These are phyloP conservation scores for Jacaranda mimosifolia DNA, from an alignment of 257 asterid genomes.

Conservation along the genomic window DNA sequence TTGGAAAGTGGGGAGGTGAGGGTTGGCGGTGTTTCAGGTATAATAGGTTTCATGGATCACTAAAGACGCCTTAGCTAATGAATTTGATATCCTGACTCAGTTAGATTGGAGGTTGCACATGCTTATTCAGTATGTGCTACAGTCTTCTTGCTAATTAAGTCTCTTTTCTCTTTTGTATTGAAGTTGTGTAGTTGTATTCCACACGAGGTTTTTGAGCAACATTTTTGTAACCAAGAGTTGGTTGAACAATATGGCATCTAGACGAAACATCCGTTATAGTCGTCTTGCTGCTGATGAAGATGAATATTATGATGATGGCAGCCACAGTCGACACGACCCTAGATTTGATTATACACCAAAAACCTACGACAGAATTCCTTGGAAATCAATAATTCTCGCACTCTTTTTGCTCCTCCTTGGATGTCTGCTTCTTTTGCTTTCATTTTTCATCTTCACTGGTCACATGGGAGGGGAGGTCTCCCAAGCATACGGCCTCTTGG, in stretches of 20 bases:
- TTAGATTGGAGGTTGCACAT: not conserved
- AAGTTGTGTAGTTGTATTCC: conserved; percentile 25
- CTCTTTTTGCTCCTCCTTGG: conserved; percentile 85
- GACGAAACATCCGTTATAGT: conserved; percentile 67
- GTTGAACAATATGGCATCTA: conserved; percentile 64
- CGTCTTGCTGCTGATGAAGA: conserved; percentile 76
- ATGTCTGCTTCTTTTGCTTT: conserved; percentile 75
- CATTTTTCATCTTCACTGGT: conserved; percentile 82
- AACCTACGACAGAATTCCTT: conserved; percentile 69
- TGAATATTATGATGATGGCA: conserved; percentile 51
- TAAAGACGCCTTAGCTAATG: not conserved
- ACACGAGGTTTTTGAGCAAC: conserved; percentile 24
- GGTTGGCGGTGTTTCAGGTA: not conserved
- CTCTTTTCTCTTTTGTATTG: conserved; percentile 14
- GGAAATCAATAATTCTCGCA: conserved; percentile 92
- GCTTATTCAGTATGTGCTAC: conserved; percentile 7
- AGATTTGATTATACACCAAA: conserved; percentile 85
- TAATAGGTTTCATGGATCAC: not conserved
- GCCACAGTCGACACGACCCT: conserved; percentile 55
- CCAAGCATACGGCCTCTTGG: conserved; percentile 89
- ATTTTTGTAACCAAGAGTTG: conserved; percentile 23
- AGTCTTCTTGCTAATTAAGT: not conserved
- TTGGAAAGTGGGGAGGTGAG: not conserved
- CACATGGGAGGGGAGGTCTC: conserved; percentile 91
- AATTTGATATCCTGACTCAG: not conserved